Conservation (phyloP, 495 filamentous ascomycete genomes). For the Trichoderma orchidacearum region DNA sequence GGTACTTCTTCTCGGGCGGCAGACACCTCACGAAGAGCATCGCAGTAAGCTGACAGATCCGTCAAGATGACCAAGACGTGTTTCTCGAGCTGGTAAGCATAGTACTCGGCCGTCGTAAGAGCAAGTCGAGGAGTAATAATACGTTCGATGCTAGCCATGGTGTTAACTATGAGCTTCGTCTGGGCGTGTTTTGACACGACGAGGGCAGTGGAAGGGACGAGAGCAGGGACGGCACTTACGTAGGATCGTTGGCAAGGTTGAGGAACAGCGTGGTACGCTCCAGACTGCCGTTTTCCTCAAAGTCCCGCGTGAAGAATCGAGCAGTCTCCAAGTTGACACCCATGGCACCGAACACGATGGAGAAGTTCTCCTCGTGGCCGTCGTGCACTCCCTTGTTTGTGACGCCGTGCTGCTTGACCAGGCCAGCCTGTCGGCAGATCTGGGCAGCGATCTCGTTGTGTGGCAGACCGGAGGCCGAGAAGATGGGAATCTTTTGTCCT, state of each 20-base stretch:
- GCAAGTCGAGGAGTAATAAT: conserved; percentile 99
- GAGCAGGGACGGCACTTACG: no score
- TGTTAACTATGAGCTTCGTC: conserved; percentile 12
- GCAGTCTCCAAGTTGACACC: conserved; percentile 99
- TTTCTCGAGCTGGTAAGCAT: conserved; percentile 99
- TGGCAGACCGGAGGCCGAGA: conserved; percentile 94
- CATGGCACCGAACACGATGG: conserved; percentile 98
- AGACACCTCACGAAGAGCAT: conserved; percentile 95
- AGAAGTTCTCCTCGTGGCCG: conserved; percentile 97
- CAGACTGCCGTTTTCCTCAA: conserved; percentile 98
- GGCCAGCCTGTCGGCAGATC: conserved; percentile 89
- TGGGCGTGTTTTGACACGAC: neutral
- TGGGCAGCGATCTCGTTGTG: conserved; percentile 99
- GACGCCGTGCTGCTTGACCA: conserved; percentile 66
- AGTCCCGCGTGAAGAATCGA: conserved; percentile 96
- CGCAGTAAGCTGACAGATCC: conserved; percentile 95
- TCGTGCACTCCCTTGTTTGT: conserved; percentile 91
- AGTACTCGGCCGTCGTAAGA: conserved; percentile 98
- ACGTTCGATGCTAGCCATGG: conserved; percentile 70
- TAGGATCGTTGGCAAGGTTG: conserved; percentile 97
- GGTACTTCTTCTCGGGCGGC: conserved; percentile 98
- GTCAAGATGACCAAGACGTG: conserved; percentile 98
- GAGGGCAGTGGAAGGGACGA: neutral
- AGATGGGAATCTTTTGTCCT: conserved; percentile 99
- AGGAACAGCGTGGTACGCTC: conserved; percentile 95